These are phyloP conservation scores for Penicillium alfredii DNA, from an alignment of 495 filamentous ascomycete species.

Conservation along the genomic window DNA sequence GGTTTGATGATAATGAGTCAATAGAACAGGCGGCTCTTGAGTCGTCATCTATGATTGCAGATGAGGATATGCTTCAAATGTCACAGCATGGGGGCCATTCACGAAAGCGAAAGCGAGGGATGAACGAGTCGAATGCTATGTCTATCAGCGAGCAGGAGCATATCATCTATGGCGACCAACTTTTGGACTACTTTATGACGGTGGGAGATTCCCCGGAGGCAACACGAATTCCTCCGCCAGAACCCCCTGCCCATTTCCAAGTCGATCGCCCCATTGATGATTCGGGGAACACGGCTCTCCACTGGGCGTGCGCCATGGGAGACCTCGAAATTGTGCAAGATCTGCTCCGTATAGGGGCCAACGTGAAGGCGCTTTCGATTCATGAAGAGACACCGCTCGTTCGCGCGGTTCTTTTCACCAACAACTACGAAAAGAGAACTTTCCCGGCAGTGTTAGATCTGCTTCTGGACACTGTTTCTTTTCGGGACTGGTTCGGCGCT, in stretches of 20 bases:
- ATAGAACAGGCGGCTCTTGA: constrained; percentile 74
- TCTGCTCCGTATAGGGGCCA: constrained; percentile 69
- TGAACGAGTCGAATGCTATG: constrained; percentile 52
- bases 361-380: constrained; percentile 55
- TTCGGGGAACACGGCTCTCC: constrained; percentile 80
- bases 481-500: constrained; percentile 66
- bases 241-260: constrained; percentile 75
- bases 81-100: constrained; percentile 61
- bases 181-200: constrained; percentile 93
- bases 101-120: constrained; percentile 70
- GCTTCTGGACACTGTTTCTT: constrained; percentile 67
- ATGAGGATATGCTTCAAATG: constrained; percentile 66
- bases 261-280: constrained; percentile 85
- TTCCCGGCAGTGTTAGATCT: constrained; percentile 77
- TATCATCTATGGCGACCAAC: constrained; percentile 81
- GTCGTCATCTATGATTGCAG: constrained; percentile 74
- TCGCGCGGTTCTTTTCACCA: constrained; percentile 90
- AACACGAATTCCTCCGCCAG: constrained; percentile 55
- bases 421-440: constrained; percentile 85
- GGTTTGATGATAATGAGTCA: constrained; percentile 74
- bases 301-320: constrained; percentile 98
- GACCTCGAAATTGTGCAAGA: constrained; percentile 86
- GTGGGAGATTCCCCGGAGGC: constrained; percentile 60
- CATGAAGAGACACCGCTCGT: constrained; percentile 92
- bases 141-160: constrained; percentile 72